A percentile compares a stretch with the other conserved stretches of the same genome.
phyloP scores from a whole-genome alignment of 352 stramenopile species.

The Phytopythium oedochilum region DNA sequence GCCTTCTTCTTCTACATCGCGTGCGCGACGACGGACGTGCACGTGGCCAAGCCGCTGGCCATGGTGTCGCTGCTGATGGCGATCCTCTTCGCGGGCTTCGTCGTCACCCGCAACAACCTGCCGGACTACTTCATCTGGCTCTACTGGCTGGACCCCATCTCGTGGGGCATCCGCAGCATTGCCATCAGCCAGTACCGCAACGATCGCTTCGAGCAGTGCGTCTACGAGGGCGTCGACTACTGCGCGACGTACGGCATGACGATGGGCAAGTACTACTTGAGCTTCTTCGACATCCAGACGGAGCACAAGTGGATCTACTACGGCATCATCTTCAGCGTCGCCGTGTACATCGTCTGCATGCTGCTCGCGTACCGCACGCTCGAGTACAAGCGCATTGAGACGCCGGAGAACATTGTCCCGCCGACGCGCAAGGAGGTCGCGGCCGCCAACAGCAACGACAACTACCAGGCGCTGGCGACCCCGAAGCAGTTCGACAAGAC shows the following conservation, averaged over 20 bases:
- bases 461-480: constrained; percentile 12
- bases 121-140: constrained; percentile 44
- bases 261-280: constrained; percentile 36
- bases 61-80: constrained; percentile 28
- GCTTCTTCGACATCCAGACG: constrained; percentile 24
- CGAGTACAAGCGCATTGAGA: constrained; percentile 27
- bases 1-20: constrained; percentile 45
- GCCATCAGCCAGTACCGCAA: constrained; percentile 30
- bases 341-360: constrained; percentile 30
- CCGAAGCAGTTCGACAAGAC: constrained; percentile 8
- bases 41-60: constrained; percentile 33
- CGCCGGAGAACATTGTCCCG: constrained; percentile 10
- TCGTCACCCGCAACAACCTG: constrained; percentile 27
- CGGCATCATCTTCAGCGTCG: constrained; percentile 30
- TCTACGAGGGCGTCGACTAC: constrained; percentile 23
- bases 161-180: constrained; percentile 32
- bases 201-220: constrained; percentile 18
- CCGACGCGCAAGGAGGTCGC: constrained; percentile 11
- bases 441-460: background rate
- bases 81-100: constrained; percentile 41
- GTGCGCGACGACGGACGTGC: constrained; percentile 19
- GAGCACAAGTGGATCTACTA: constrained; percentile 26
- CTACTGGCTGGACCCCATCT: constrained; percentile 50
- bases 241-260: constrained; percentile 26
- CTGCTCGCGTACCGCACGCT: constrained; percentile 25